Conservation (phyloP, 1,284 basidiomycete genomes). For the Amylostereum areolatum region DNA sequence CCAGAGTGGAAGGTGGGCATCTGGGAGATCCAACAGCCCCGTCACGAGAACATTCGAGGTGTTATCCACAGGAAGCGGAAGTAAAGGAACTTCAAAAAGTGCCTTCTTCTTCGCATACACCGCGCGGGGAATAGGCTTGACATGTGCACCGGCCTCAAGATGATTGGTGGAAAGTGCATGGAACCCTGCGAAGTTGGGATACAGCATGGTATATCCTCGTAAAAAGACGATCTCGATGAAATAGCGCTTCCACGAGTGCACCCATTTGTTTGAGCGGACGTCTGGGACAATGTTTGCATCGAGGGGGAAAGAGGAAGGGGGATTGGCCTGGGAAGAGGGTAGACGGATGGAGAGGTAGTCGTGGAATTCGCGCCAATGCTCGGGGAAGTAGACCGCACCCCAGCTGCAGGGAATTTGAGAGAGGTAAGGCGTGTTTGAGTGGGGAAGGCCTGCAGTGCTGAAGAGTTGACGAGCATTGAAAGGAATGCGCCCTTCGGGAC, state of each 20-base stretch:
- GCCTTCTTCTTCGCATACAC: constrained; percentile 49
- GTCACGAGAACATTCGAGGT: constrained; percentile 11
- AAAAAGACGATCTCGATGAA: constrained; percentile 81
- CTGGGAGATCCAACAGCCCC: constrained; percentile 54
- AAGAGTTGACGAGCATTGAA: constrained; percentile 66
- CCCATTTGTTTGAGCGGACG: constrained; percentile 76
- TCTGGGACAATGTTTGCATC: constrained; percentile 53
- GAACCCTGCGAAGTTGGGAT: constrained; percentile 71
- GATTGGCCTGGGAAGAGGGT: constrained; percentile 28
- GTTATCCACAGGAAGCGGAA: constrained; percentile 35
- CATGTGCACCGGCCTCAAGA: constrained; percentile 75
- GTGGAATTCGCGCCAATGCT: constrained; percentile 82
- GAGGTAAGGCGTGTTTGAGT: constrained; percentile 63
- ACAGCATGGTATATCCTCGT: constrained; percentile 79
- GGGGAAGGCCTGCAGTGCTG: constrained; percentile 27
- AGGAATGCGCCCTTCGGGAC: constrained; percentile 55
- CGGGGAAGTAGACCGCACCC: constrained; percentile 86
- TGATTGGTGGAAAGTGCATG: constrained; percentile 80
- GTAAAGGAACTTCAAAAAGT: constrained; percentile 63
- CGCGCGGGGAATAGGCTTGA: constrained; percentile 49
- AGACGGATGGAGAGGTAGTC: constrained; percentile 65
- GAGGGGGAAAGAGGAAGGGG: constrained; percentile 27
- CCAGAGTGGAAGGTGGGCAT: constrained; percentile 46
- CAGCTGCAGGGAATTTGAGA: constrained; percentile 84
- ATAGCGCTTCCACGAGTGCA: constrained; percentile 79